Evolutionary conservation across 805 yeast species (phyloP).

Genomic region (Ogataea degrootiae): DNA sequence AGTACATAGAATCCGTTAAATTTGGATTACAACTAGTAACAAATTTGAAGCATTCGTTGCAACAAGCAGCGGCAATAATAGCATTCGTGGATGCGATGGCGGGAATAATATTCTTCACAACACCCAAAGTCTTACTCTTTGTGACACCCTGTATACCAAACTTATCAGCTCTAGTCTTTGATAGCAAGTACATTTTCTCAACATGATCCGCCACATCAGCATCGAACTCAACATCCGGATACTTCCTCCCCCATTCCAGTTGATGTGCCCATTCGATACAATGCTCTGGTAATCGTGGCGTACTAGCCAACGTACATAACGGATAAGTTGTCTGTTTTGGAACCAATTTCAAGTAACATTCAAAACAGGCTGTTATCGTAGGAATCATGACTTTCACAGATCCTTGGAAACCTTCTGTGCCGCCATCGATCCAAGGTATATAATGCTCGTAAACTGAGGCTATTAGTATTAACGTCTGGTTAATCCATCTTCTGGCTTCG

Average conservation of each 20-base stretch:
- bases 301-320: slow-evolving; percentile 89
- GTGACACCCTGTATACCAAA: slow-evolving; percentile 75
- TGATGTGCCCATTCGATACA: slow-evolving; percentile 88
- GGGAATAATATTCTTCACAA: slow-evolving; percentile 87
- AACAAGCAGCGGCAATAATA: slow-evolving; percentile 81
- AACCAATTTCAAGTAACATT: slow-evolving; percentile 78
- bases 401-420: slow-evolving; percentile 92
- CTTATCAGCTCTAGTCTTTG: slow-evolving; percentile 55
- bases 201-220: slow-evolving; percentile 51
- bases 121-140: slow-evolving; percentile 69
- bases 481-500: slow-evolving; percentile 89
- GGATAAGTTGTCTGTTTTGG: slow-evolving; percentile 68
- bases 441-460: slow-evolving; percentile 47
- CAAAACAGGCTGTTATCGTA: slow-evolving; percentile 83
- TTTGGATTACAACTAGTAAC: slow-evolving; percentile 65
- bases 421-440: slow-evolving; percentile 84
- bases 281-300: slow-evolving; percentile 92
- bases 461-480: slow-evolving; percentile 58
- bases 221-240: slow-evolving; percentile 49
- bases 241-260: slow-evolving; percentile 61
- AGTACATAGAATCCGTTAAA: slow-evolving; percentile 77
- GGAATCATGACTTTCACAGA: slow-evolving; percentile 87
- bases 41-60: slow-evolving; percentile 79
- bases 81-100: slow-evolving; percentile 95
- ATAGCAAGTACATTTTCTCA: slow-evolving; percentile 68